These are phyloP conservation scores for Posidonia australis DNA, from an alignment of 106 monocot species.

Conservation along the genomic window DNA sequence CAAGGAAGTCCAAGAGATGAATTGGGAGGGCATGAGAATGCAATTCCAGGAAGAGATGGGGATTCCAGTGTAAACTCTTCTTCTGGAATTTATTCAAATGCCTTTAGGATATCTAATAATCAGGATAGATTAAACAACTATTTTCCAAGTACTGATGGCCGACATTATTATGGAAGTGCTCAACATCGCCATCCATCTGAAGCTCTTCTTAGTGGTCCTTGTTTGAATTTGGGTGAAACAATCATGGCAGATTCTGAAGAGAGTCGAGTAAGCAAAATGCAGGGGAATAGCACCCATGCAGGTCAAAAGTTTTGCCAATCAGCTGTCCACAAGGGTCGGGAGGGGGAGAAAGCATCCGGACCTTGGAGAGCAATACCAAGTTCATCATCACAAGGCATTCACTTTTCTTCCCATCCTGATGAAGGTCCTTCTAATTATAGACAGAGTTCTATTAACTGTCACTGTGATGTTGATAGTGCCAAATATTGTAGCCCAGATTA, in stretches of 20 bases:
- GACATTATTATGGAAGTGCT: neutral
- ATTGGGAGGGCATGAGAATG: constrained; percentile 13
- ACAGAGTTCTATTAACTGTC: constrained; percentile 4
- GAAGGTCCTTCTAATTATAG: constrained; percentile 42
- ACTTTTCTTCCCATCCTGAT: constrained; percentile 29
- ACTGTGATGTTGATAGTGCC: neutral
- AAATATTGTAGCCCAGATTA: constrained; percentile 17
- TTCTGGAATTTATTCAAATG: neutral
- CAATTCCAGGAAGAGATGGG: constrained; percentile 7
- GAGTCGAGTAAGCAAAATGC: constrained; percentile 14
- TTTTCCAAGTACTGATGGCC: constrained; percentile 7
- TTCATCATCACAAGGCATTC: constrained; percentile 1
- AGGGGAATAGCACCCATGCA: neutral
- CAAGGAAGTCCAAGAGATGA: constrained; percentile 9
- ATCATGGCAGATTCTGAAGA: constrained; percentile 13
- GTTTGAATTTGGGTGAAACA: constrained; percentile 10
- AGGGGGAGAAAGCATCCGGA: neutral
- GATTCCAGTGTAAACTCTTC: neutral
- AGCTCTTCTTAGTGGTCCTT: neutral
- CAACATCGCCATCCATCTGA: constrained; percentile 21
- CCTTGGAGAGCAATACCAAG: constrained; percentile 4
- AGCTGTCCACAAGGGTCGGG: constrained; percentile 12
- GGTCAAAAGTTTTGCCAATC: constrained; percentile 7
- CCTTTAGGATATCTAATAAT: neutral
- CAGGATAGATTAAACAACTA: neutral